Base-by-base conservation (phyloP, 805 yeast species). In the Wickerhamiella domercqiae region DNA sequence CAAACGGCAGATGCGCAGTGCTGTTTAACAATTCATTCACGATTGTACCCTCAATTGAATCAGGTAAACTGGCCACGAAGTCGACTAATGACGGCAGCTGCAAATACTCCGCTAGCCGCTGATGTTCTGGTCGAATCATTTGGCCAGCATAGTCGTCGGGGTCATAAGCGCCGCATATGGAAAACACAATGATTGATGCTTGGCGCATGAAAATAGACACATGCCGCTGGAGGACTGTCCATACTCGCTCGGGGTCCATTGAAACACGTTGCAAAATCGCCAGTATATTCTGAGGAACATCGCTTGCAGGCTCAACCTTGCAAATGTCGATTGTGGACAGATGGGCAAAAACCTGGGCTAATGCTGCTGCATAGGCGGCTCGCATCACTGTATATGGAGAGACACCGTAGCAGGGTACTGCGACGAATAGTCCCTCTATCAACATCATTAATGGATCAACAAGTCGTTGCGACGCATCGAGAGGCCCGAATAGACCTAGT, bases 1-100 rank as follows among this genome's bases (percentile, higher is more conserved):
- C 90, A 47, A 72, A 82, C 28, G 70, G 73, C 16, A 78, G 33
- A 14, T 28, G 32, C 22, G 31, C 11, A 20, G 38, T 32, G n/a
- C 9, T 15, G 16, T 14, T 40, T 6, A 9, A 7, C 18, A 20
- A 33, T 46, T 13, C 11, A 15, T 11, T 26, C 29, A 21, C 19
- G 18, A n/a, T 19, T 32, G 40, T 19, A 15, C 31, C 37, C 19
- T 39, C 24, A 17, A 21, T 3, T 3, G 43, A 39, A 29, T 47
- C 52, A 4, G 43, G 33, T 14, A 42, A 17, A n/a, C 32, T 30
- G 21, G 11, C 7, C 17, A 49, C 11, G 16, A 47, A 33, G 11
- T 36, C 39, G 14, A 41, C 42, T 5, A 53, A 21, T 6, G 30
- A 7, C n/a, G 57, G 57, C 14, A 53, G 32, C 21, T 35, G 37